These are phyloP conservation scores for Lyophyllum shimeji DNA, from an alignment of 768 basidiomycete species.

Conservation along the genomic window DNA sequence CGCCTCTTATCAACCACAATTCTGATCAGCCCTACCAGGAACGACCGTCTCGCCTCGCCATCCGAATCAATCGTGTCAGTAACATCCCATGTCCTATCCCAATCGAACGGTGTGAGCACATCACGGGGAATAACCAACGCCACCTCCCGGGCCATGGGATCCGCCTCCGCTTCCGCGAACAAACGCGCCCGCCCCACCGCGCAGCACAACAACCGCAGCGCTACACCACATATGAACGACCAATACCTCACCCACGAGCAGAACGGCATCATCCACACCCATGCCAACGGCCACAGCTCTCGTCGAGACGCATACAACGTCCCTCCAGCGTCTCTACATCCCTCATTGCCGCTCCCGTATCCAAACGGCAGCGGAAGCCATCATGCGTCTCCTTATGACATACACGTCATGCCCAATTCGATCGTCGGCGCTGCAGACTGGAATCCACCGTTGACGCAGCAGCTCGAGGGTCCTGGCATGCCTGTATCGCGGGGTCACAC, in stretches of 20 bases:
- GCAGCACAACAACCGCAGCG: conserved; percentile 38
- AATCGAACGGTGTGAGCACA: conserved; percentile 29
- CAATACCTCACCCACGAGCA: conserved; percentile 25
- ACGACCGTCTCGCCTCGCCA: conserved; percentile 66
- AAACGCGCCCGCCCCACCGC: conserved; percentile 46
- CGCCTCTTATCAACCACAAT: conserved; percentile 6
- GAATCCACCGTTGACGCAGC: conserved; percentile 49
- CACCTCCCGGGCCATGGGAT: conserved; percentile 9
- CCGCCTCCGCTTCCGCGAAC: conserved; percentile 22
- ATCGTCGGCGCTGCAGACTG: conserved; percentile 41
- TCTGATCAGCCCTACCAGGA: conserved; percentile 33
- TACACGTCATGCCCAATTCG: conserved; percentile 30
- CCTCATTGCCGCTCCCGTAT: conserved; percentile 53
- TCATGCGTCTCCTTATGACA: conserved; percentile 40
- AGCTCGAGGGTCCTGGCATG: conserved; percentile 79
- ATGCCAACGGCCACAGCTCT: conserved; percentile 18
- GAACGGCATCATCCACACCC: conserved; percentile 23
- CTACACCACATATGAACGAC: conserved; percentile 39
- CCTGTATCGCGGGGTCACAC: conserved; percentile 54
- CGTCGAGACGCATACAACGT: conserved; percentile 44
- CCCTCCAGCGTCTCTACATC: conserved; percentile 54
- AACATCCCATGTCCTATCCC: conserved; percentile 58
- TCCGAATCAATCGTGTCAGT: conserved; percentile 73
- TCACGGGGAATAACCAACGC: conserved; percentile 29
- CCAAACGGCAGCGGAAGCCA: conserved; percentile 34